Evolutionary conservation across 1,139 yeast species (phyloP), one percentile per base, ranked within the genome.

Genomic region (Yamadazyma triangularis): DNA sequence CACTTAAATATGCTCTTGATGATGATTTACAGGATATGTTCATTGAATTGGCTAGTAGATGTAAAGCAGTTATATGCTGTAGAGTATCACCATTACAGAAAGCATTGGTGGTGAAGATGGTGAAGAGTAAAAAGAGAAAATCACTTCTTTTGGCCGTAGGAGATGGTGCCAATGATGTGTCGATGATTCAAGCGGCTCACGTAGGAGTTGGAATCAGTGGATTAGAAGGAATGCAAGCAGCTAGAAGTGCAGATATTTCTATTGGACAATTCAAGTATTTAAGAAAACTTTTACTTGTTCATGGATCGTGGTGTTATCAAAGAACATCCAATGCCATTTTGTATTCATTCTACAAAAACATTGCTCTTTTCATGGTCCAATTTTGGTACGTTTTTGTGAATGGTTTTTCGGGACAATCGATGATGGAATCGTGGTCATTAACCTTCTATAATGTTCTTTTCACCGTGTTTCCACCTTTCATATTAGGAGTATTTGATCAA

Each of bases 211-310:
- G 98, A 59, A 91, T 91, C 48, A 95, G 96, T 28, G 98, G 98
- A 56, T 95, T 87, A 60, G 98, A 93, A 62, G 99, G 99, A 46
- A 89, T 89, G 88, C 99, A 93, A 58, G 98, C 98, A 7, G 97
- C 98, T 0, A 73, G 98, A 57, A 81, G 94, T 57, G 98, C 99
- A 0, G 99, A 93, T 66, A 79, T 91, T 38, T 89, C 97, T 1
- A 87, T 93, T 58, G 98, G 96, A 0, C 98, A 93, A 55, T 93
- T 93, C 72, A 79, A 81, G 53, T 91, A 75, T 52, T 70, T 93
- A 60, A 76, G 78, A 45, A 89, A 86, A 51, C 60, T 93, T 34
- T 61, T 93, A 30, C 67, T 93, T 28, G 98, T 93, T 8, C 99
- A 93, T 56, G 99, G 99, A 1, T 69, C 96, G 4, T 93, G 99